Evolutionary conservation across 78 protist species (phyloP), one percentile per base, ranked within the genome.

Genomic region (Paratrimastix pyriformis): DNA sequence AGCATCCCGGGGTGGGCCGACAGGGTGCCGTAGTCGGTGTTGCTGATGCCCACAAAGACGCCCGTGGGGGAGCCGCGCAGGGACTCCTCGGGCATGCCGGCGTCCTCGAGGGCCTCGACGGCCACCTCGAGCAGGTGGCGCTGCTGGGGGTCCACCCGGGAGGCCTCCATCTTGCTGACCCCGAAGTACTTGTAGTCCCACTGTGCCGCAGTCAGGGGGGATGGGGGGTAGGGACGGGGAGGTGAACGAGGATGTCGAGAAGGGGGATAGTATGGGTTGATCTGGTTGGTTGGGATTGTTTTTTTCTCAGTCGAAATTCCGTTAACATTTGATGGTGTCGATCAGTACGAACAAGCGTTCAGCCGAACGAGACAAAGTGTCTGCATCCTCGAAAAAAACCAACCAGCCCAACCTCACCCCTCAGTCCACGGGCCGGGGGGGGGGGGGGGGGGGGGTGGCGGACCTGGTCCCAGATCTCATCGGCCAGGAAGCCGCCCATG

Each of bases 91-190:
- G 81, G 45, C 39, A 72, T 45, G 30, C 83, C 83, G 29, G 78
- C 64, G 69, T 72, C 73, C 35, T 45, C 78, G 62, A 79, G 42
- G 32, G 83, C 33, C 3, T 58, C 77, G 60, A 46, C 59, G 30
- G 76, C 65, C 1, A 72, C 50, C 70, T 79, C 74, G 26, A 70
- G 45, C 45, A 79, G 39, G 33, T 42, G 26, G 71, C 83, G 83
- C 7, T 79, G 83, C 58, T 79, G 60, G 29, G 83, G 83, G 62
- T 79, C 83, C 83, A 75, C 71, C 29, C 59, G 1, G 30, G 37
- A 13, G n/a, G 77, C 71, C 62, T 79, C 83, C 40, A 32, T 7
- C 26, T 35, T 50, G 13, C 73, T 38, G 55, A 79, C 32, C 21
- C 45, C 74, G 69, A 54, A 79, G 52, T 57, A 79, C 37, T 11